Evolutionary conservation across 768 basidiomycete species (phyloP).

Genomic region (Hortiboletus campestris): DNA sequence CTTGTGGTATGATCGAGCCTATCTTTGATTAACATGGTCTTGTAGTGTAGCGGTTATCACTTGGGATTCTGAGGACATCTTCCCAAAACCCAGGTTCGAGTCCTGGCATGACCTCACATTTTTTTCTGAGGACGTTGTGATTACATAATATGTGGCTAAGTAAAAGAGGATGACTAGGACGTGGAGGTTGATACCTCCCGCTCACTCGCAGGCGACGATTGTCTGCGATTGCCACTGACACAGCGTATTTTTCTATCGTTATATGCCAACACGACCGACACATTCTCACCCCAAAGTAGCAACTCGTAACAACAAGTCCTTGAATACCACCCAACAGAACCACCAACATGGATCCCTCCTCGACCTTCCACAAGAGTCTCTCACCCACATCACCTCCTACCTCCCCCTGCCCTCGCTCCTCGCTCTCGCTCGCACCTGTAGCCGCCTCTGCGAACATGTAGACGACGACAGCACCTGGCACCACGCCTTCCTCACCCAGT

Average conservation of each 20-base stretch:
- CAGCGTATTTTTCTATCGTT: slow-evolving; percentile 34
- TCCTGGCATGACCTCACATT: slow-evolving; percentile 24
- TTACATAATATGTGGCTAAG: slow-evolving; percentile 7
- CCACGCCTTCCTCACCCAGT: slow-evolving; percentile 67
- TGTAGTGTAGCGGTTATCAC: slow-evolving; percentile 32
- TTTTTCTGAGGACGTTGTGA: background rate
- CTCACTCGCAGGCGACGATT: slow-evolving; percentile 17
- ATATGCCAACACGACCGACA: slow-evolving; percentile 65
- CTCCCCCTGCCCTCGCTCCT: slow-evolving; percentile 64
- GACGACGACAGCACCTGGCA: slow-evolving; percentile 79
- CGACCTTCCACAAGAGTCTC: slow-evolving; percentile 64
- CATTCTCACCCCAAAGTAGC: slow-evolving; percentile 40
- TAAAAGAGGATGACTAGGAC: background rate
- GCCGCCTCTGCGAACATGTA: slow-evolving; percentile 59
- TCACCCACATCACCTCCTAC: slow-evolving; percentile 73
- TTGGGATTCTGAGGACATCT: slow-evolving; percentile 26
- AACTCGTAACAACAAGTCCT: slow-evolving; percentile 27
- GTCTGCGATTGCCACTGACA: slow-evolving; percentile 25
- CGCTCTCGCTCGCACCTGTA: slow-evolving; percentile 53
- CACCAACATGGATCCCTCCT: slow-evolving; percentile 56
- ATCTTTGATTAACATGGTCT: background rate
- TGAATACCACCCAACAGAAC: slow-evolving; percentile 20
- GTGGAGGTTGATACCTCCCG: background rate
- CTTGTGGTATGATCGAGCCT: no score
- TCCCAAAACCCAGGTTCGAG: slow-evolving; percentile 29